These are phyloP conservation scores for Tolypocladium guangdongense DNA, from an alignment of 2,329 filamentous ascomycete species.

Conservation along the genomic window DNA sequence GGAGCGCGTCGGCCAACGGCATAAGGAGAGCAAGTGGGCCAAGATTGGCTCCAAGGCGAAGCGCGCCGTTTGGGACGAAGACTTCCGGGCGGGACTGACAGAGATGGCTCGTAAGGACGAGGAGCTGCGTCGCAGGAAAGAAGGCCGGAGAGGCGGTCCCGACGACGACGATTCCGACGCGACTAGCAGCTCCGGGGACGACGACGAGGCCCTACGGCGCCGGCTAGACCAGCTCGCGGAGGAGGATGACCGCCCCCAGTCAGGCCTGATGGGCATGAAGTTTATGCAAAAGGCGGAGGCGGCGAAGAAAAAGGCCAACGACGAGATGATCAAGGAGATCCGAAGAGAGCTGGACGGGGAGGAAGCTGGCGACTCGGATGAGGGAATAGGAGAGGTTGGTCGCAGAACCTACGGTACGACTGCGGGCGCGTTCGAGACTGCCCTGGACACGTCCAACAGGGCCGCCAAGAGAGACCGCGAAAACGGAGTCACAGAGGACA, in stretches of 20 bases:
- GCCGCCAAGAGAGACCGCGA: slow-evolving; percentile 17
- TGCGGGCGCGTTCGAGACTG: slow-evolving; percentile 19
- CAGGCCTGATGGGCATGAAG: slow-evolving; percentile 70
- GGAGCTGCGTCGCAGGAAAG: slow-evolving; percentile 68
- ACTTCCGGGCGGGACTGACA: slow-evolving; percentile 63
- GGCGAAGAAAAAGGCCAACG: slow-evolving; percentile 65
- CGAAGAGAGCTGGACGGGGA: slow-evolving; percentile 60
- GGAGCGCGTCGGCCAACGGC: slow-evolving; percentile 74
- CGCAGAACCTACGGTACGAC: slow-evolving; percentile 56
- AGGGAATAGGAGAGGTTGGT: slow-evolving; percentile 49
- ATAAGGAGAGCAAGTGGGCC: slow-evolving; percentile 86
- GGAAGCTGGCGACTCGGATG: slow-evolving; percentile 37
- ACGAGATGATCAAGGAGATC: slow-evolving; percentile 61
- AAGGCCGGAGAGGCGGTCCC: slow-evolving; percentile 48
- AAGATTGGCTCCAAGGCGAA: slow-evolving; percentile 73
- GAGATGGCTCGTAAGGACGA: slow-evolving; percentile 78
- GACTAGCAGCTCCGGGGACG: slow-evolving; percentile 44
- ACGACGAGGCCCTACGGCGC: slow-evolving; percentile 39
- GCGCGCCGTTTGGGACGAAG: slow-evolving; percentile 78
- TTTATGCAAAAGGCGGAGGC: slow-evolving; percentile 92
- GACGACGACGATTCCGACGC: slow-evolving; percentile 41
- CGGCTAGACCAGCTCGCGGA: slow-evolving; percentile 30
- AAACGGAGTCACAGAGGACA: slow-evolving; percentile 8
- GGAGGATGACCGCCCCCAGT: slow-evolving; percentile 42
- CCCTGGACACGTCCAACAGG: slow-evolving; percentile 17